Conservation (phyloP, 257 asterid genomes). For the Fraxinus cuspidata region DNA sequence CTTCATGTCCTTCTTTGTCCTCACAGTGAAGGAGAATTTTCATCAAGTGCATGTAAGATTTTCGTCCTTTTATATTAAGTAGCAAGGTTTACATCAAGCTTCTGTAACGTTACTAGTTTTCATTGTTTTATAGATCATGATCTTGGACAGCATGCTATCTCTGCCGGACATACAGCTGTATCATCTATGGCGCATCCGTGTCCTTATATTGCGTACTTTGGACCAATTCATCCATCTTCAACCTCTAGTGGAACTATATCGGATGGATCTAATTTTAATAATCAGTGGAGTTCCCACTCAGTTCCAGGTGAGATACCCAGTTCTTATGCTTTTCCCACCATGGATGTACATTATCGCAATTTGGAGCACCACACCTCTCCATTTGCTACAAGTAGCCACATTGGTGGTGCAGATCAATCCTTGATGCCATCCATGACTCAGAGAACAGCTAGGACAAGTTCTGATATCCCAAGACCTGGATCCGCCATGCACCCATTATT, state of each 20-base stretch:
- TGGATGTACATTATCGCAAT: conserved; percentile 55
- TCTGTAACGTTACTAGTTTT: conserved; percentile 18
- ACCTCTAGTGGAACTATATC: conserved; percentile 49
- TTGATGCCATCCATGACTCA: conserved; percentile 51
- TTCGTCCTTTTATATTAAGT: conserved; percentile 6
- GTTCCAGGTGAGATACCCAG: conserved; percentile 53
- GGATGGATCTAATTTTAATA: conserved; percentile 54
- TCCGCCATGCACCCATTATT: conserved; percentile 57
- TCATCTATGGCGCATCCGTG: conserved; percentile 61
- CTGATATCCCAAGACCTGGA: conserved; percentile 64
- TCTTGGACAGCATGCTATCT: conserved; percentile 57
- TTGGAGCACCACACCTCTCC: conserved; percentile 67
- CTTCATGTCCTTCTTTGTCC: conserved; percentile 3
- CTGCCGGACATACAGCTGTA: conserved; percentile 54
- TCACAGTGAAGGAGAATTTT: conserved; percentile 69
- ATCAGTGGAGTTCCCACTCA: conserved; percentile 58
- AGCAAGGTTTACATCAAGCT: conserved; percentile 13
- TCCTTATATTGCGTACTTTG: conserved; percentile 67
- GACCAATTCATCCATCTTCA: conserved; percentile 65
- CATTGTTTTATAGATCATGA: conserved; percentile 52
- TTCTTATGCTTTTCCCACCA: conserved; percentile 62
- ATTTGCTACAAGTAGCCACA: conserved; percentile 44
- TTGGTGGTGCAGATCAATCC: conserved; percentile 54
- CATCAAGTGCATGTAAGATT: conserved; percentile 64
- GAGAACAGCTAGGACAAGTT: conserved; percentile 53